These are phyloP conservation scores for Talaromyces liani DNA, from an alignment of 495 filamentous ascomycete genomes.

Conservation along the genomic window DNA sequence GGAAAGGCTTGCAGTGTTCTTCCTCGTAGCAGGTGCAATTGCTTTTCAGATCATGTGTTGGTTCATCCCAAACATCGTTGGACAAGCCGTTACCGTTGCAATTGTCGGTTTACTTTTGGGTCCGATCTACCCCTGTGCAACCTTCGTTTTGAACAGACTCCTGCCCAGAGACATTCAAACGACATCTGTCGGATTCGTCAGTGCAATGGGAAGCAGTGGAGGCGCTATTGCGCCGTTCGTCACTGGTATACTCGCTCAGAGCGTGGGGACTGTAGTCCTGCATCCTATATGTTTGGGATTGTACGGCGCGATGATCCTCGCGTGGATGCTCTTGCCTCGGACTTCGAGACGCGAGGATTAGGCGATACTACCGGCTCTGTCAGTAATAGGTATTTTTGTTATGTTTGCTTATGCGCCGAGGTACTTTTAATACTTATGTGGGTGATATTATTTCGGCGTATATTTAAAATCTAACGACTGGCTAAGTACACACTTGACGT, in stretches of 20 bases:
- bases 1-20: constrained; percentile 59
- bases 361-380: neutral
- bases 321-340: constrained; percentile 42
- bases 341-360: constrained; percentile 5
- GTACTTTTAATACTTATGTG: neutral
- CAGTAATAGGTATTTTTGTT: neutral
- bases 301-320: constrained; percentile 61
- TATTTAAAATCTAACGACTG: neutral
- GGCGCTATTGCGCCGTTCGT: constrained; percentile 70
- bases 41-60: constrained; percentile 66
- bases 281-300: constrained; percentile 63
- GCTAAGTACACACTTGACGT: neutral
- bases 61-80: constrained; percentile 64
- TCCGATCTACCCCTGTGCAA: constrained; percentile 67
- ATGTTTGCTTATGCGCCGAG: neutral
- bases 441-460: neutral
- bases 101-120: constrained; percentile 74
- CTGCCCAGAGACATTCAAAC: constrained; percentile 57
- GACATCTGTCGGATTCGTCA: constrained; percentile 60
- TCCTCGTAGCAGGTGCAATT: constrained; percentile 50
- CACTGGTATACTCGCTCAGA: constrained; percentile 62
- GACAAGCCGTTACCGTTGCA: constrained; percentile 61
- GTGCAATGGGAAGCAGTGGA: constrained; percentile 65
- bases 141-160: constrained; percentile 55
- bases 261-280: constrained; percentile 63